These are phyloP conservation scores for Globisporangium megalacanthum DNA, from an alignment of 352 stramenopile genomes.

Conservation along the genomic window DNA sequence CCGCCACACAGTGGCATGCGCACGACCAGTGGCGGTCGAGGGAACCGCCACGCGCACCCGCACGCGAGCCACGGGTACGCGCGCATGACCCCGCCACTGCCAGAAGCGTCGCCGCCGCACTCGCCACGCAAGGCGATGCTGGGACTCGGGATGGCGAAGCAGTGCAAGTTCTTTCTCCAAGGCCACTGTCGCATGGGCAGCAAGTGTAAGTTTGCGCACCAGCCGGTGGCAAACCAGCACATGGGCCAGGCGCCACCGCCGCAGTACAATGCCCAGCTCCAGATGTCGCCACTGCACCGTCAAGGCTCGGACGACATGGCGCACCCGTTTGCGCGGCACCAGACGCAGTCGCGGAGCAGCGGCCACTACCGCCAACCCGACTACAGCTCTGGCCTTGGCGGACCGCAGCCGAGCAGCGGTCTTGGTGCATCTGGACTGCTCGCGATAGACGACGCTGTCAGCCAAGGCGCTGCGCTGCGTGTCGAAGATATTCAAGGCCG, in stretches of 20 bases:
- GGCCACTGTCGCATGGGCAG: slow-evolving; percentile 80
- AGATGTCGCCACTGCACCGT: slow-evolving; percentile 12
- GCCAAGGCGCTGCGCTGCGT: slow-evolving; percentile 40
- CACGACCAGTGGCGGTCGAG: slow-evolving; percentile 14
- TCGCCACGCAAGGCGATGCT: slow-evolving; percentile 43
- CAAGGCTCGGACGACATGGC: slow-evolving; percentile 6
- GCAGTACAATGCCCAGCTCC: slow-evolving; percentile 6
- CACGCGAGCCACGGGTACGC: slow-evolving; percentile 26
- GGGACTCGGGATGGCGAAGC: slow-evolving; percentile 37
- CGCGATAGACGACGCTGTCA: slow-evolving; percentile 6
- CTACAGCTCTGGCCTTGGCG: background rate
- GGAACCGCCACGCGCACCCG: slow-evolving; percentile 18
- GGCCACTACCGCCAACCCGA: slow-evolving; percentile 5
- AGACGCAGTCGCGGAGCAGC: background rate
- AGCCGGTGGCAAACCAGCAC: slow-evolving; percentile 32
- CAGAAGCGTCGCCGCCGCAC: slow-evolving; percentile 54
- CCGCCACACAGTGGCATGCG: slow-evolving; percentile 27
- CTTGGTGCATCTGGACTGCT: slow-evolving; percentile 1
- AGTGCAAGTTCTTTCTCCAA: slow-evolving; percentile 83
- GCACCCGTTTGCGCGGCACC: slow-evolving; percentile 12
- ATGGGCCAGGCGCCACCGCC: slow-evolving; percentile 15
- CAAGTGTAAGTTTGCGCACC: slow-evolving; percentile 85
- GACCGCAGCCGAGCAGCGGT: slow-evolving; percentile 4
- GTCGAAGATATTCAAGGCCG: slow-evolving; percentile 74
- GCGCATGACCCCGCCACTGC: slow-evolving; percentile 53